Evolutionary conservation across 2,329 filamentous ascomycete species (phyloP).

Genomic region (Cladosporium velox): DNA sequence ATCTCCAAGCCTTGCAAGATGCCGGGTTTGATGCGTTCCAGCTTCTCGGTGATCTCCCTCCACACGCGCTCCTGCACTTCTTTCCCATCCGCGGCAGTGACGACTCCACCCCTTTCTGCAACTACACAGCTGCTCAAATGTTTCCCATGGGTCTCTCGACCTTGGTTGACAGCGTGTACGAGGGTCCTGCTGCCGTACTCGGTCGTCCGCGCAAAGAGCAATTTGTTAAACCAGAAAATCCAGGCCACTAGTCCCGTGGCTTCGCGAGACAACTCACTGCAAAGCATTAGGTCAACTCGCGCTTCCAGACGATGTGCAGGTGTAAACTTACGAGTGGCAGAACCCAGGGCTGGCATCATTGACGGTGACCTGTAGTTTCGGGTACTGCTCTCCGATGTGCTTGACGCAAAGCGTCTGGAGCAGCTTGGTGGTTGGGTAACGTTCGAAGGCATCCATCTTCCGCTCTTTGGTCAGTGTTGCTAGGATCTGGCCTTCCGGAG

Average conservation of each 20-base stretch:
- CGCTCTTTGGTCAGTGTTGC: slow-evolving; percentile 37
- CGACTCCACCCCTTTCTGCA: slow-evolving; percentile 34
- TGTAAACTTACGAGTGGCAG: slow-evolving; percentile 40
- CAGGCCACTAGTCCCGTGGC: background rate
- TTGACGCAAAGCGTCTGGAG: slow-evolving; percentile 47
- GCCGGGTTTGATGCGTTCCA: slow-evolving; percentile 43
- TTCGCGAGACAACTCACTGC: background rate
- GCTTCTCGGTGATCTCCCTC: slow-evolving; percentile 42
- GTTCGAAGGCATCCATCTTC: slow-evolving; percentile 36
- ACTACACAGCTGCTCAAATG: background rate
- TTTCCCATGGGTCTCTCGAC: slow-evolving; percentile 12
- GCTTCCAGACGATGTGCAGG: background rate
- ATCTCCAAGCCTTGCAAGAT: slow-evolving; percentile 25
- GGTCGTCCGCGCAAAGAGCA: slow-evolving; percentile 39
- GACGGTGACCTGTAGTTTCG: slow-evolving; percentile 43
- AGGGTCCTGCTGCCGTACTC: slow-evolving; percentile 46
- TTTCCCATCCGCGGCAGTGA: slow-evolving; percentile 41
- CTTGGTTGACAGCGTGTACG: slow-evolving; percentile 37
- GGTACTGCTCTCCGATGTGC: slow-evolving; percentile 38
- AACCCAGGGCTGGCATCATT: slow-evolving; percentile 56
- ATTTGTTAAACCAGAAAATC: slow-evolving; percentile 24
- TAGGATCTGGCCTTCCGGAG: slow-evolving; percentile 34
- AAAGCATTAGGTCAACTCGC: background rate
- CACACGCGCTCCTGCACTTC: slow-evolving; percentile 42
- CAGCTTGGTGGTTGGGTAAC: slow-evolving; percentile 49